Evolutionary conservation across 176 grass and related monocot genomes (phyloP).

Genomic region (Dendrocalamus sinicus): DNA sequence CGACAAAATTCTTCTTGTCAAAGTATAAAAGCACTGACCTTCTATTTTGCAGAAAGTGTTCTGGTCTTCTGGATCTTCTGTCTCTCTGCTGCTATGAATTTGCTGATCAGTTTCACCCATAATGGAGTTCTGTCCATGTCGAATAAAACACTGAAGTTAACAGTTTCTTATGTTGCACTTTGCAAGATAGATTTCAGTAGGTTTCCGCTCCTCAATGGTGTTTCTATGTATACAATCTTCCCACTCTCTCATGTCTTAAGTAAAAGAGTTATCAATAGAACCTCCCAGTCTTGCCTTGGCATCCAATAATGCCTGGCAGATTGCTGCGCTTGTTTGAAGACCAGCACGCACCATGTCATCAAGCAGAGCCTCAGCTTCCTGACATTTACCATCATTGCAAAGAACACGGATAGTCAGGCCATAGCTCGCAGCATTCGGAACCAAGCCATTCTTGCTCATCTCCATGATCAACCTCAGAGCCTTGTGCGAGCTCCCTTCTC

Average conservation of each 20-base stretch:
- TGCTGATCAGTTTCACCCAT: not conserved
- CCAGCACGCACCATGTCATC: slow-evolving; percentile 62
- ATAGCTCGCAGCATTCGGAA: slow-evolving; percentile 76
- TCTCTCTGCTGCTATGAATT: not conserved
- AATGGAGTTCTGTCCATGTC: not conserved
- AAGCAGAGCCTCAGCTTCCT: slow-evolving; percentile 60
- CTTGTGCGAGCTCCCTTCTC: slow-evolving; percentile 71
- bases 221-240: slow-evolving; percentile 1
- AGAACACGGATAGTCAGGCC: slow-evolving; percentile 59
- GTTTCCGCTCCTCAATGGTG: not conserved
- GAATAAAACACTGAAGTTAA: not conserved
- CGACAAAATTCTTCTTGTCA: not conserved
- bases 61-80: not conserved
- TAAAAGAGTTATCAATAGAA: slow-evolving; percentile 30
- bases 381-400: slow-evolving; percentile 63
- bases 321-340: slow-evolving; percentile 40
- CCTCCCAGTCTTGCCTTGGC: slow-evolving; percentile 49
- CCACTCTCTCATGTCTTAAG: slow-evolving; percentile 25
- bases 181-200: not conserved
- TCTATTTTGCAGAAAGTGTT: not conserved
- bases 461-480: slow-evolving; percentile 54
- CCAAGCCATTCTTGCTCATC: slow-evolving; percentile 60
- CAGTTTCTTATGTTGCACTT: slow-evolving; percentile 18
- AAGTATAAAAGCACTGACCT: slow-evolving; percentile 18
- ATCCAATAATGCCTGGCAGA: slow-evolving; percentile 50